Evolutionary conservation across 2,329 filamentous ascomycete species (phyloP).

Genomic region (Colletotrichum scovillei): DNA sequence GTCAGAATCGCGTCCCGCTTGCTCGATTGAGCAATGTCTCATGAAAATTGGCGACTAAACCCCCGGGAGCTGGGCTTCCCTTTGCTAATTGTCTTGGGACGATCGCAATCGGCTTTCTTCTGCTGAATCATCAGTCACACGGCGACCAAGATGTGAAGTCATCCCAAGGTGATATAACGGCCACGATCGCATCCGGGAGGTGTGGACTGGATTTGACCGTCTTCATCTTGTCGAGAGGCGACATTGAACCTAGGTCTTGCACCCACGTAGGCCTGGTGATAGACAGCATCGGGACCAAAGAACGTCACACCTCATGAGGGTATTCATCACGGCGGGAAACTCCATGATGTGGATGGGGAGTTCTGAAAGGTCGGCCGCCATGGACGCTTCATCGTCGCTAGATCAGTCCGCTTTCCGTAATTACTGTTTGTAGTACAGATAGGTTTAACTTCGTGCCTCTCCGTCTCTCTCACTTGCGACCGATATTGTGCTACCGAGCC

Average conservation of each 20-base stretch:
- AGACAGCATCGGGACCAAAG: neutral
- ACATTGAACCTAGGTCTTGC: neutral
- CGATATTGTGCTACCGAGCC: slow-evolving; percentile 2
- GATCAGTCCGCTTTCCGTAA: neutral
- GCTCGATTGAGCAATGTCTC: slow-evolving; percentile 27
- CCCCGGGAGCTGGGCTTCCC: slow-evolving; percentile 8
- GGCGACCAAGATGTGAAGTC: neutral
- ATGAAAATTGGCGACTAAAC: neutral
- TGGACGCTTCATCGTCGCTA: neutral
- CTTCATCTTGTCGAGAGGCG: neutral
- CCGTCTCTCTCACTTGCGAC: neutral
- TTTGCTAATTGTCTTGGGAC: neutral
- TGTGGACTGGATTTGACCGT: neutral
- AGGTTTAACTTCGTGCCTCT: too few species aligned
- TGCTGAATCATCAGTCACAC: slow-evolving; percentile 16
- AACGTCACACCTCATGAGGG: neutral
- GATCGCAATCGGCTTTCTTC: neutral
- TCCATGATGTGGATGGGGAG: neutral
- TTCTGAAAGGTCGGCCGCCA: neutral
- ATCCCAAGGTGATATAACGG: slow-evolving; percentile 5
- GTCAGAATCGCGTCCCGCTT: neutral
- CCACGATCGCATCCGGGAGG: slow-evolving; percentile 21
- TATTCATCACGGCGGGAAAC: neutral
- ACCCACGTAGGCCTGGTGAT: neutral
- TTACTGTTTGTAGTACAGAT: too few species aligned